phyloP scores from a whole-genome alignment of 2,329 filamentous ascomycete genomes.

The Venturia effusa region DNA sequence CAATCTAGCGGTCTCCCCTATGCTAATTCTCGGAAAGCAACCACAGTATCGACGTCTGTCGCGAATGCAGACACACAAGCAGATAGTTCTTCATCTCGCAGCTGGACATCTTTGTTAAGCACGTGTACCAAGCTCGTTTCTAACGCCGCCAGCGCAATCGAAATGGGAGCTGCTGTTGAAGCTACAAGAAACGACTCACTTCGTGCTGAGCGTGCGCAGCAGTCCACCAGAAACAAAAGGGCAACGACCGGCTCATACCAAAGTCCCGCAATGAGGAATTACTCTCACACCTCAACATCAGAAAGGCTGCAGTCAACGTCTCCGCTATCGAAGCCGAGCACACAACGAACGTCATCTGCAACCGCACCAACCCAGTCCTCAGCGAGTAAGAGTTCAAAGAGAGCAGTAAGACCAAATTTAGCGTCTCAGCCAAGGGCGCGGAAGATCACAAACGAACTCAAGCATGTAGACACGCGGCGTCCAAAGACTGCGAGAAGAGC shows the following conservation, averaged over 20 bases:
- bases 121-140: slow-evolving; percentile 2
- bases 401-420: background rate
- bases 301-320: background rate
- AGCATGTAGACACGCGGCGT: background rate
- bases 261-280: background rate
- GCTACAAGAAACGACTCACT: background rate
- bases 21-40: background rate
- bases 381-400: background rate
- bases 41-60: background rate
- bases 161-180: slow-evolving; percentile 1
- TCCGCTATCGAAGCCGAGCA: background rate
- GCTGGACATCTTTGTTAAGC: slow-evolving; percentile 1
- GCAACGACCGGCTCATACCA: background rate
- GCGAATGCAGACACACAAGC: background rate
- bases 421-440: background rate
- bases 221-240: background rate
- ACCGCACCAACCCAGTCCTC: background rate
- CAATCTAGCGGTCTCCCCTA: too few species aligned
- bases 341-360: background rate
- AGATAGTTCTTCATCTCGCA: background rate
- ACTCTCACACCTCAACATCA: background rate
- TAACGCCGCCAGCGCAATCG: slow-evolving; percentile 3
- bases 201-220: background rate
- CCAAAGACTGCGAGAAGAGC: background rate
- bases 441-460: background rate